These are phyloP conservation scores for Acacia acuminata DNA, from an alignment of 306 rosid species.

Conservation along the genomic window DNA sequence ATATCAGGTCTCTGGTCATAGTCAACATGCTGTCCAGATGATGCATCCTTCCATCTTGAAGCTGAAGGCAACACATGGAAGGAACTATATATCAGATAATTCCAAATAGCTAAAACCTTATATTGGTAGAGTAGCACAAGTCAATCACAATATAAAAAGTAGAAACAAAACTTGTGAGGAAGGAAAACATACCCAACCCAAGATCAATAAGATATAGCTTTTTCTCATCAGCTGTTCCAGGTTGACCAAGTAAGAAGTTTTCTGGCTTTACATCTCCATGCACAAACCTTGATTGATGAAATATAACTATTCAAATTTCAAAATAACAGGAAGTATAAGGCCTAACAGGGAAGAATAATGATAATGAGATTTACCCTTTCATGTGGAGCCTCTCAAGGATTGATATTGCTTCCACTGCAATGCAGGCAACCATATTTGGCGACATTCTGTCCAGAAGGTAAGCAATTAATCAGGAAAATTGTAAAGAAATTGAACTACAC, in stretches of 20 bases:
- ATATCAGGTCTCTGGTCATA: conserved; percentile 97
- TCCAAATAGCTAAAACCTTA: not conserved
- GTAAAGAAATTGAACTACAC: not conserved
- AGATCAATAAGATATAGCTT: conserved; percentile 90
- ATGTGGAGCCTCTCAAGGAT: conserved; percentile 92
- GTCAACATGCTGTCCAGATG: conserved; percentile 85
- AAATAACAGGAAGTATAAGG: conserved; percentile 18
- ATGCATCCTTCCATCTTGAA: conserved; percentile 85
- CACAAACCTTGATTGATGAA: conserved; percentile 66
- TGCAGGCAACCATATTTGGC: conserved; percentile 90
- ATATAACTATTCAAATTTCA: conserved; percentile 18
- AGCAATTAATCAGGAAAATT: conserved; percentile 23
- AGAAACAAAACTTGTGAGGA: not conserved
- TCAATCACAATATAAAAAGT: not conserved
- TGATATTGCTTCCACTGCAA: conserved; percentile 94
- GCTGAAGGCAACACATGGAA: conserved; percentile 54
- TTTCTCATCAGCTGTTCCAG: conserved; percentile 89
- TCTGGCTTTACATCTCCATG: conserved; percentile 98
- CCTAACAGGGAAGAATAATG: not conserved
- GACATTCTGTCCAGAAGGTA: conserved; percentile 67
- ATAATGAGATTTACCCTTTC: conserved; percentile 67
- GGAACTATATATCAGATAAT: conserved; percentile 19
- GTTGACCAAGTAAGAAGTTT: conserved; percentile 92
- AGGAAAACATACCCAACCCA: conserved; percentile 72
- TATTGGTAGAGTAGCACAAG: not conserved